These are phyloP conservation scores for Trypanosomatidae sp. DNA, from an alignment of 208 protist species.

Conservation along the genomic window DNA sequence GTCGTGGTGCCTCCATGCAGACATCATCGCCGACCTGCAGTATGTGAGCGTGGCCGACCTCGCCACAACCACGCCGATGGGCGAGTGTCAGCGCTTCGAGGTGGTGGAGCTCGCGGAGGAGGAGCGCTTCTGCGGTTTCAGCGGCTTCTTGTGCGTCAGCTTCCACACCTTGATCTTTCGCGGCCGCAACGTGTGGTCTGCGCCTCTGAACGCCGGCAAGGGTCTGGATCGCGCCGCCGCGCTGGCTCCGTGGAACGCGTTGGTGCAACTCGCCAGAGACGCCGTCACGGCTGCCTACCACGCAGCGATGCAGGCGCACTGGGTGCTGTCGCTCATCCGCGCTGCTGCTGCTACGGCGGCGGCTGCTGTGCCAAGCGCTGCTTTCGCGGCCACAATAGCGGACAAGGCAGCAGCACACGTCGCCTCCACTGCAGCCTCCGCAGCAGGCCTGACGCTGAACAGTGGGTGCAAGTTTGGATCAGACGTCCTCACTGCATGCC, in stretches of 20 bases:
- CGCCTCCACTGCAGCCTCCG: too few species aligned
- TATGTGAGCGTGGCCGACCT: constrained; percentile 57
- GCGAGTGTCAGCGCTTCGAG: constrained; percentile 44
- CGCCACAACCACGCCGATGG: constrained; percentile 30
- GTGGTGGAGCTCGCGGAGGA: constrained; percentile 37
- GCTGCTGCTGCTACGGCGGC: not conserved
- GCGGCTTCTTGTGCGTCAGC: constrained; percentile 12
- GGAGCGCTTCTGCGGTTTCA: constrained; percentile 22
- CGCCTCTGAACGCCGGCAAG: too few species aligned
- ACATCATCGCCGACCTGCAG: constrained; percentile 63
- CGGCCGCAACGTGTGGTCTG: too few species aligned
- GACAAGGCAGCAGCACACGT: too few species aligned
- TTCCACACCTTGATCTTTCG: constrained; percentile 32
- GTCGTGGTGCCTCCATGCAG: constrained; percentile 47
- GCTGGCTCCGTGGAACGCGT: constrained; percentile 4
- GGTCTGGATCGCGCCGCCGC: too few species aligned
- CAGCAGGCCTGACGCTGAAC: constrained; percentile 29
- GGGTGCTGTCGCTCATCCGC: too few species aligned
- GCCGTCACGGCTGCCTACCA: constrained; percentile 26
- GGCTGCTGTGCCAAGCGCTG: not conserved
- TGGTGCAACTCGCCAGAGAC: constrained; percentile 20
- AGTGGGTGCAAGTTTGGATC: constrained; percentile 12
- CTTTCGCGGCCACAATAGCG: not conserved
- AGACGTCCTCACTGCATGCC: constrained; percentile 14
- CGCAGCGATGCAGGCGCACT: constrained; percentile 18